Conservation (phyloP, 2,329 filamentous ascomycete species). For the Neocatenulostroma microsporum region DNA sequence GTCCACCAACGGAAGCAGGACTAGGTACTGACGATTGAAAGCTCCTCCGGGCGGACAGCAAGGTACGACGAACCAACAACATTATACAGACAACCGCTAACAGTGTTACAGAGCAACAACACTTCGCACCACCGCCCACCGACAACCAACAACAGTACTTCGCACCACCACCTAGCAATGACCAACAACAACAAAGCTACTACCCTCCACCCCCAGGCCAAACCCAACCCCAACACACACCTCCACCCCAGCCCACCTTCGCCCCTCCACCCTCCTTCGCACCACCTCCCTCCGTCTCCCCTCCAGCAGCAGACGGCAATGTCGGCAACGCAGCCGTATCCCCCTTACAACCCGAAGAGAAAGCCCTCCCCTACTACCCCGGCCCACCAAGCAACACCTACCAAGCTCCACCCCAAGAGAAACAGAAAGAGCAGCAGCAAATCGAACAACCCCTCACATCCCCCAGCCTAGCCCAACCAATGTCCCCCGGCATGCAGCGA, state of each 20-base stretch:
- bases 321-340: constrained; percentile 16
- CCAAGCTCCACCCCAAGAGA: constrained; percentile 14
- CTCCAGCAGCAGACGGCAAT: constrained; percentile 26
- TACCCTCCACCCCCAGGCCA: constrained; percentile 22
- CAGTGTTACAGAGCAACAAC: constrained; percentile 9
- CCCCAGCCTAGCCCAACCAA: constrained; percentile 14
- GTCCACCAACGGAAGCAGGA: not conserved
- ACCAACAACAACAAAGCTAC: constrained; percentile 17
- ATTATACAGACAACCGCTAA: constrained; percentile 6
- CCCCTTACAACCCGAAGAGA: constrained; percentile 17
- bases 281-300: constrained; percentile 29
- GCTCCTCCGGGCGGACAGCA: constrained; percentile 15
- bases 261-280: constrained; percentile 27
- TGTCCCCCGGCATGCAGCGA: constrained; percentile 18
- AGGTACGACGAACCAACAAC: not conserved
- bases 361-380: constrained; percentile 29
- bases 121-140: constrained; percentile 14
- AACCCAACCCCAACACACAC: constrained; percentile 8
- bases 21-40: constrained; percentile 1
- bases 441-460: constrained; percentile 13
- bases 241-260: constrained; percentile 16
- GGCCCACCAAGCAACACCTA: constrained; percentile 29
- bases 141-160: constrained; percentile 17
- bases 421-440: constrained; percentile 24
- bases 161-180: constrained; percentile 12